Conservation (phyloP, 208 protist species). For the Leishmania guyanensis region DNA sequence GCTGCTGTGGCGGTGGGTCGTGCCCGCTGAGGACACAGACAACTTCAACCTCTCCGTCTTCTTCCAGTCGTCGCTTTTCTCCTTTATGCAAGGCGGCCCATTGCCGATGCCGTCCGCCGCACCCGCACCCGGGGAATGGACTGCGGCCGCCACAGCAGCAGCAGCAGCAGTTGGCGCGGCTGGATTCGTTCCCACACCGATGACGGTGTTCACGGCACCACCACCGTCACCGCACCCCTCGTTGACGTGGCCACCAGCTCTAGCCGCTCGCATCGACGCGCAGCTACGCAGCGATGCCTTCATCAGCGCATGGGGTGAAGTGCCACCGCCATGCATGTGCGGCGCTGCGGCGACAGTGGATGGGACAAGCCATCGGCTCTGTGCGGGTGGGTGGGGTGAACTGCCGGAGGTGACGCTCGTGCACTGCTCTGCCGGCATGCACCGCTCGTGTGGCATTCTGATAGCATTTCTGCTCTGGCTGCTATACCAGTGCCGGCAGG, state of each 20-base stretch:
- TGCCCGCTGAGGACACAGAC: constrained; percentile 71
- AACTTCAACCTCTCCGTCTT: constrained; percentile 74
- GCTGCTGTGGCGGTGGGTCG: constrained; percentile 53
- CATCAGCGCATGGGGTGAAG: constrained; percentile 11
- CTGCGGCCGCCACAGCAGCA: constrained; percentile 1
- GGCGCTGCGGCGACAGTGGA: not conserved
- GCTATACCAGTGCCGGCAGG: constrained; percentile 36
- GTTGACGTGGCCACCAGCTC: constrained; percentile 10
- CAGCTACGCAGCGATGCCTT: constrained; percentile 16
- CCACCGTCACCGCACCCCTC: constrained; percentile 9
- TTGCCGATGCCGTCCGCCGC: constrained; percentile 34
- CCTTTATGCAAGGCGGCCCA: constrained; percentile 59
- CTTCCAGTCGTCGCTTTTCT: constrained; percentile 68
- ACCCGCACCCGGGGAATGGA: not conserved
- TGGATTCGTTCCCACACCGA: not conserved
- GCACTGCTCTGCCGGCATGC: constrained; percentile 88
- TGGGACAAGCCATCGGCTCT: not conserved
- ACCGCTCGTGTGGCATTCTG: constrained; percentile 74
- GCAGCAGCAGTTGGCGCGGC: not conserved
- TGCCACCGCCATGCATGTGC: constrained; percentile 16
- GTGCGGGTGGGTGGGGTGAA: not conserved
- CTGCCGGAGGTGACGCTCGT: constrained; percentile 36
- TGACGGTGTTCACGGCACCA: not conserved
- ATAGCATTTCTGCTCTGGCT: constrained; percentile 76
- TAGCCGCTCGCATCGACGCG: constrained; percentile 11